phyloP scores from a whole-genome alignment of 352 stramenopile species.

The Hyaloperonospora brassicae region DNA sequence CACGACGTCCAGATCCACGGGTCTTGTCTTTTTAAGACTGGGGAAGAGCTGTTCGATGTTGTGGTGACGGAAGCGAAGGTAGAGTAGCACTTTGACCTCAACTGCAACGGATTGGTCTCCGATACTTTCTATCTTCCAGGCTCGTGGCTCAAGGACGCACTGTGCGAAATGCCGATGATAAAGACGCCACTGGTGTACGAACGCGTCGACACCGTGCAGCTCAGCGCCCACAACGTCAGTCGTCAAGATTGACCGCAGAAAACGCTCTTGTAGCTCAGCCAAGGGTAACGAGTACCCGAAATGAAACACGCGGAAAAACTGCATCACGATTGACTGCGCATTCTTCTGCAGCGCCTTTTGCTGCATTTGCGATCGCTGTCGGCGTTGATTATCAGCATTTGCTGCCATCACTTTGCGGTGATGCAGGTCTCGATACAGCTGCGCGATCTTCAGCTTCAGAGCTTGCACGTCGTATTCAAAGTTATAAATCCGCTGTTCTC shows the following conservation, averaged over 20 bases:
- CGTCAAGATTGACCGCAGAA: constrained; percentile 23
- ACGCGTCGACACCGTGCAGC: constrained; percentile 12
- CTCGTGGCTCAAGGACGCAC: constrained; percentile 20
- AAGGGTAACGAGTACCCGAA: constrained; percentile 21
- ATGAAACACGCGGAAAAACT: constrained; percentile 28
- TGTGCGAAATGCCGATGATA: constrained; percentile 20
- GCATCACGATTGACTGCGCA: constrained; percentile 17
- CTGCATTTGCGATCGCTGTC: constrained; percentile 11
- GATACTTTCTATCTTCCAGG: constrained; percentile 15
- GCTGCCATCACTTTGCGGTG: constrained; percentile 7
- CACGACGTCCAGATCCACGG: constrained; percentile 11
- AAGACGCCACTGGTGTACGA: constrained; percentile 29
- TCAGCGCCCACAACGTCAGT: constrained; percentile 20
- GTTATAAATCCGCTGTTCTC: constrained; percentile 14
- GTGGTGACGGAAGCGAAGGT: constrained; percentile 26
- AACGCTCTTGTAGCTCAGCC: constrained; percentile 17
- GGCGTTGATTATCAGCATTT: constrained; percentile 8
- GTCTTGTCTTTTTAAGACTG: constrained; percentile 18
- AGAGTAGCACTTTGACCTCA: constrained; percentile 24
- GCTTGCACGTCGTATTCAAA: constrained; percentile 21
- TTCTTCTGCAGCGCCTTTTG: constrained; percentile 14
- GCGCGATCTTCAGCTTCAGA: constrained; percentile 22
- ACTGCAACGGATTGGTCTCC: constrained; percentile 22
- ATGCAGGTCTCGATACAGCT: constrained; percentile 19
- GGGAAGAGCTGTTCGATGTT: constrained; percentile 24